phyloP scores from a whole-genome alignment of 2,329 filamentous ascomycete species.

The Cyanodermella asteris region DNA sequence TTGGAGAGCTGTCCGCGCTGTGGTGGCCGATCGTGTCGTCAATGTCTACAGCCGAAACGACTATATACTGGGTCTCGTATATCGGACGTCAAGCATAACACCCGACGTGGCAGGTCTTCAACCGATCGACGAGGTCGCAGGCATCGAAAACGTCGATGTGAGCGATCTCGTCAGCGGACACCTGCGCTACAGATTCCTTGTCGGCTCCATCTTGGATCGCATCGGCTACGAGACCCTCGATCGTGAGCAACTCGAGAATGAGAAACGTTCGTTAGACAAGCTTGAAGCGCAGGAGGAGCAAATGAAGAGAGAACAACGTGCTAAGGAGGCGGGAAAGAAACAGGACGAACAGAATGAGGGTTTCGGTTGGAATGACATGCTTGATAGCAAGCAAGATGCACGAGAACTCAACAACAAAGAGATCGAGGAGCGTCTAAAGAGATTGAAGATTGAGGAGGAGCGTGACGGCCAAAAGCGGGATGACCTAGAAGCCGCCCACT shows the following conservation, averaged over 20 bases:
- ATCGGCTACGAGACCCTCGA: constrained; percentile 32
- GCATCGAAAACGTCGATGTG: constrained; percentile 37
- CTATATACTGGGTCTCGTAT: constrained; percentile 61
- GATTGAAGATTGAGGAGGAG: too few species aligned
- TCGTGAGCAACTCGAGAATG: constrained; percentile 21
- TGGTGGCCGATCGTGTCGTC: constrained; percentile 52
- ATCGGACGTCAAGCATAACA: constrained; percentile 52
- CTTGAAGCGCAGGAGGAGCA: constrained; percentile 21
- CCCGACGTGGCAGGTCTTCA: constrained; percentile 58
- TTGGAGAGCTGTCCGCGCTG: constrained; percentile 48
- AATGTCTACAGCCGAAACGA: constrained; percentile 67
- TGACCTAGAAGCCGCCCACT: too few species aligned
- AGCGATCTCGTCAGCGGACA: constrained; percentile 29
- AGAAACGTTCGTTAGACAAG: constrained; percentile 22
- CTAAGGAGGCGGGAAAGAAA: constrained; percentile 10
- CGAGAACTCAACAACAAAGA: too few species aligned
- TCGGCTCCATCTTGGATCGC: constrained; percentile 27
- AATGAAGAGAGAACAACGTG: constrained; percentile 8
- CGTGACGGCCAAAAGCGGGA: too few species aligned
- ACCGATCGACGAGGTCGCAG: constrained; percentile 39
- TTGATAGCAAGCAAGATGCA: too few species aligned
- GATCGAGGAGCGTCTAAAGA: too few species aligned
- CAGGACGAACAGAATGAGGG: constrained; percentile 11
- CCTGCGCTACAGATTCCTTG: constrained; percentile 27
- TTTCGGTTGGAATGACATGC: too few species aligned